Evolutionary conservation across 2,329 filamentous ascomycete species (phyloP).

Genomic region (Penicillium corylophilum): DNA sequence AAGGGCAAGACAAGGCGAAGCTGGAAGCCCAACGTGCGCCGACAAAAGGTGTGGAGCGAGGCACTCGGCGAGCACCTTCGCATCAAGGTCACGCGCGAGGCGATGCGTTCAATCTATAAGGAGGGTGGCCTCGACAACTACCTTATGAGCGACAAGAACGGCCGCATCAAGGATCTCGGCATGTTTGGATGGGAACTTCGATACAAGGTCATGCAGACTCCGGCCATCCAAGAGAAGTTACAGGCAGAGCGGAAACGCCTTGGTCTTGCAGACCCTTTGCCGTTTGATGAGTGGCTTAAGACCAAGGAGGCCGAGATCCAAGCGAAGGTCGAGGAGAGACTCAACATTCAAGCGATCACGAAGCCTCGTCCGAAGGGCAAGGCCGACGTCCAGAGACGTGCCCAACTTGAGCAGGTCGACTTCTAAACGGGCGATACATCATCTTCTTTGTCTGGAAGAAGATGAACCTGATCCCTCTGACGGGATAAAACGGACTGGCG

Average conservation of each 20-base stretch:
- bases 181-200: constrained; percentile 86
- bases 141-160: constrained; percentile 74
- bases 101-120: constrained; percentile 66
- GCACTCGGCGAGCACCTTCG: constrained; percentile 44
- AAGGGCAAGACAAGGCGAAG: constrained; percentile 49
- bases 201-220: constrained; percentile 84
- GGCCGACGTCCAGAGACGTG: constrained; percentile 11
- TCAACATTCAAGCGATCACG: constrained; percentile 35
- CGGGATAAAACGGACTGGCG: background rate
- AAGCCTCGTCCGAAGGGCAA: constrained; percentile 33
- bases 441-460: background rate
- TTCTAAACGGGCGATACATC: background rate
- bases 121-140: constrained; percentile 90
- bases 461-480: background rate
- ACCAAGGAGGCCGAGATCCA: constrained; percentile 41
- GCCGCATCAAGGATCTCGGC: constrained; percentile 80
- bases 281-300: constrained; percentile 45
- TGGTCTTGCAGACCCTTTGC: constrained; percentile 58
- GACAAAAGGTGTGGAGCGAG: constrained; percentile 48
- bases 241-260: constrained; percentile 62
- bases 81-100: constrained; percentile 48
- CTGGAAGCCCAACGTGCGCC: constrained; percentile 51
- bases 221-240: constrained; percentile 64
- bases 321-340: constrained; percentile 37
- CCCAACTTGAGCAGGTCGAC: background rate